Evolutionary conservation across 768 basidiomycete species (phyloP).

Genomic region (Rickenella mellea): DNA sequence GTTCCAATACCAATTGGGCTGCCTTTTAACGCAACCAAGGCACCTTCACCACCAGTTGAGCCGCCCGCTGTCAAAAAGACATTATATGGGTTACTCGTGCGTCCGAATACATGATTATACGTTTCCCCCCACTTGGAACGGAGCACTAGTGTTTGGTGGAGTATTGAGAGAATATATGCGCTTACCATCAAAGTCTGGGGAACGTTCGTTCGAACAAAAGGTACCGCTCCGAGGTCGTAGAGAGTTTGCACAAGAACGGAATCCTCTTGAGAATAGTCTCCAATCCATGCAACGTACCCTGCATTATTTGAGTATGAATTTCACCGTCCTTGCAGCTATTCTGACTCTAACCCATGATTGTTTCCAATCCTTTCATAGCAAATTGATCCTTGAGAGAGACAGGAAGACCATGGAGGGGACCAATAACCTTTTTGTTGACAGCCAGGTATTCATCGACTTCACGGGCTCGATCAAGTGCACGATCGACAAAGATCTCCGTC

Average conservation of each 20-base stretch:
- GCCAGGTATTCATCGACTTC: slow-evolving; percentile 38
- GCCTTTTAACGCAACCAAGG: slow-evolving; percentile 50
- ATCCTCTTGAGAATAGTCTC: slow-evolving; percentile 34
- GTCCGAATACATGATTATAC: slow-evolving; percentile 52
- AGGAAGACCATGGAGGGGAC: slow-evolving; percentile 36
- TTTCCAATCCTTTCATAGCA: slow-evolving; percentile 51
- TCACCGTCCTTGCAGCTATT: not conserved
- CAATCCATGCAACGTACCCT: slow-evolving; percentile 51
- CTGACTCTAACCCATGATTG: slow-evolving; percentile 35
- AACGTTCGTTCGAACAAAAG: slow-evolving; percentile 47
- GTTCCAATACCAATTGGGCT: slow-evolving; percentile 54
- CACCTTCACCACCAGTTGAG: slow-evolving; percentile 61
- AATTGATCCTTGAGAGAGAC: slow-evolving; percentile 42
- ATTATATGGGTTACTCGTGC: slow-evolving; percentile 55
- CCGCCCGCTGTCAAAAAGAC: slow-evolving; percentile 49
- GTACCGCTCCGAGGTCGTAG: slow-evolving; percentile 45
- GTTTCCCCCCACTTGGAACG: slow-evolving; percentile 42
- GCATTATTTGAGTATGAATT: no score
- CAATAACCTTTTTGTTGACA: slow-evolving; percentile 36
- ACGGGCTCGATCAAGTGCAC: slow-evolving; percentile 36
- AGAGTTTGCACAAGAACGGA: slow-evolving; percentile 44
- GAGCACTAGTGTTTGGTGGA: not conserved
- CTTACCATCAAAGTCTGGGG: slow-evolving; percentile 46
- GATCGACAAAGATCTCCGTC: slow-evolving; percentile 48
- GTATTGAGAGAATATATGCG: slow-evolving; percentile 1